Base-by-base conservation (phyloP, 192 early-diverging fungal genomes). In the Radiomyces spectabilis region DNA sequence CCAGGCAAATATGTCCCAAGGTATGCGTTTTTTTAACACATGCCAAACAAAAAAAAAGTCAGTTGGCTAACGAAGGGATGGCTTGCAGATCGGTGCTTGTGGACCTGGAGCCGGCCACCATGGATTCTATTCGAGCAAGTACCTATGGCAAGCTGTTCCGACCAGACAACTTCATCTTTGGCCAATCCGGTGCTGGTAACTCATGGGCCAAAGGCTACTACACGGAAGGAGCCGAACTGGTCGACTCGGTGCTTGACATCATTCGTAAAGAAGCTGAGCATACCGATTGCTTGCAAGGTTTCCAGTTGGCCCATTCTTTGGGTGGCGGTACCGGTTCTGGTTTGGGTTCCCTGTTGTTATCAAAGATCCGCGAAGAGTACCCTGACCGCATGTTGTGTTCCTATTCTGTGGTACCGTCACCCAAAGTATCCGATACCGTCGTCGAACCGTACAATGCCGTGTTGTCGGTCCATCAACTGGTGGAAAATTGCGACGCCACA, bases 371-470 rank as follows among this genome's bases (percentile, higher is more conserved):
- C 51, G 84, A 86, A 57, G 84, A 86, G 55, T 86, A 81, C 43
- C 84, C 84, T 19, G 84, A 86, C 57, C 75, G 83, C 33, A 87
- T 88, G 77, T 41, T 88, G 56, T 77, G 84, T 49, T 87, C 86
- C n/a, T 86, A 81, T 65, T 84, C 83, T 6, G 85, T 88, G 6
- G 70, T 87, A 16, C 85, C 86, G 9, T 84, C 85, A 8, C 73
- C 77, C 22, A 62, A 63, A 26, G 71, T 68, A 5, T 96, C 94
- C 22, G 95, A 97, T 69, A 95, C 97, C 27, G 91, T 99, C 53
- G 95, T 99, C 53, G 97, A 99, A 74, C 94, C 97, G 44, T 99
- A 99, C 79, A 99, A 99, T 65, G 94, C 95, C 24, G 94, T 89
- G 15, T 80, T 99, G 42, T 91, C 94, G 19, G 87, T 97, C 37